Evolutionary conservation across 495 filamentous ascomycete genomes (phyloP).

Genomic region (Clavariopsis aquatica): DNA sequence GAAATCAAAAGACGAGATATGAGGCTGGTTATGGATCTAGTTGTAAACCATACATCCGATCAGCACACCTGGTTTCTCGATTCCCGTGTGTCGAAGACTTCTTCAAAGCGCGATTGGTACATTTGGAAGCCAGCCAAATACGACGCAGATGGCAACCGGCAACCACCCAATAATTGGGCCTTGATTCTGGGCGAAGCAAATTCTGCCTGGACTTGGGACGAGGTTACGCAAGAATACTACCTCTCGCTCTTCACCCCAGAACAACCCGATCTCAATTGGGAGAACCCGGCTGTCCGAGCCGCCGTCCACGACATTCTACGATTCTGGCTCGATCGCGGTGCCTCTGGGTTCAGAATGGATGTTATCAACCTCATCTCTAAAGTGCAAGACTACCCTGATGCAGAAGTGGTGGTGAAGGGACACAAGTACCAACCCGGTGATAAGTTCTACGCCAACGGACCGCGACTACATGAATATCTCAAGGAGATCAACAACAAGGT

Average conservation of each 20-base stretch:
- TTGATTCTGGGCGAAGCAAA: conserved; percentile 54
- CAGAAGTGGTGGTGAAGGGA: conserved; percentile 45
- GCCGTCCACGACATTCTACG: conserved; percentile 55
- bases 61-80: conserved; percentile 60
- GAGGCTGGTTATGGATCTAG: conserved; percentile 58
- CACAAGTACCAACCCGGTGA: conserved; percentile 50
- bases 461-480: conserved; percentile 58
- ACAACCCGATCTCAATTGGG: conserved; percentile 61
- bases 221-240: conserved; percentile 55
- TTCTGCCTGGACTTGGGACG: conserved; percentile 58
- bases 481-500: conserved; percentile 51
- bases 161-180: conserved; percentile 63
- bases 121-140: conserved; percentile 58
- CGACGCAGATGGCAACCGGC: conserved; percentile 52
- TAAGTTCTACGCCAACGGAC: conserved; percentile 58
- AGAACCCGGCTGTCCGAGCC: conserved; percentile 51
- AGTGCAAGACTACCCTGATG: conserved; percentile 49
- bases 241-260: conserved; percentile 54
- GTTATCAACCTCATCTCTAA: conserved; percentile 60
- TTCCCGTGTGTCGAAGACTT: conserved; percentile 50
- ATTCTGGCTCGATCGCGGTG: conserved; percentile 57
- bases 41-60: conserved; percentile 62
- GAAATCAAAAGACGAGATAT: conserved; percentile 55
- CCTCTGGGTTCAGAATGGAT: conserved; percentile 60
- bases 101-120: conserved; percentile 61